Conservation (phyloP, 2,329 filamentous ascomycete species). For the Aspergillus persii region DNA sequence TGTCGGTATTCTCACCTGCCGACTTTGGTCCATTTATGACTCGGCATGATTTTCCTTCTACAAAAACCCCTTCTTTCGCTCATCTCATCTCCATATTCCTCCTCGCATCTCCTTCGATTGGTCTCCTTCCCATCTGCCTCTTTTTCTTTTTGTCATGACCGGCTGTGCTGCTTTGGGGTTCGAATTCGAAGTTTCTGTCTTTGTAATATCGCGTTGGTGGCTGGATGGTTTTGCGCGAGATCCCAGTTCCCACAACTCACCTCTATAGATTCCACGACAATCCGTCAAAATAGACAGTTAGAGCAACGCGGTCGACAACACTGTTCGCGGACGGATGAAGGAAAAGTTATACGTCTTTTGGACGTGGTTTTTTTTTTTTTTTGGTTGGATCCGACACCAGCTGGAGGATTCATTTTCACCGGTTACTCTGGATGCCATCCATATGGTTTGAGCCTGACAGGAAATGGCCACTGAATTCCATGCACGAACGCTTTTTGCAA, state of each 20-base stretch:
- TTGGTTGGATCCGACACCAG: neutral
- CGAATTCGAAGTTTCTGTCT: conserved; percentile 14
- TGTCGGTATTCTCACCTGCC: neutral
- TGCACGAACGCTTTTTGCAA: conserved; percentile 4
- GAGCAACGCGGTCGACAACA: conserved; percentile 16
- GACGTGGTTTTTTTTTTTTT: neutral
- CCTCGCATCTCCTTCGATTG: neutral
- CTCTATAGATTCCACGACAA: conserved; percentile 21
- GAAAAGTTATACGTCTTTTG: conserved; percentile 9
- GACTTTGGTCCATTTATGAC: conserved; percentile 19
- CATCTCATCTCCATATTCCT: conserved; percentile 4
- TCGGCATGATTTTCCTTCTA: conserved; percentile 20
- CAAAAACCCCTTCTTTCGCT: neutral
- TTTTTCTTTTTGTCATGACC: conserved; percentile 11
- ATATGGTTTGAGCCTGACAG: conserved; percentile 3
- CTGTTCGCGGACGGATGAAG: conserved; percentile 15
- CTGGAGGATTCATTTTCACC: neutral
- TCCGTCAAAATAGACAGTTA: conserved; percentile 23
- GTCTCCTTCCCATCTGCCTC: neutral
- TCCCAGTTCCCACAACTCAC: conserved; percentile 16
- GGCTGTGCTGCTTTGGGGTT: conserved; percentile 19
- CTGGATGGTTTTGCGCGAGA: conserved; percentile 21
- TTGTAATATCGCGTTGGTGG: conserved; percentile 16
- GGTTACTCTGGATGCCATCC: conserved; percentile 8
- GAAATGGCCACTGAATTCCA: conserved; percentile 6